These are phyloP conservation scores for Cucumis melo DNA, from an alignment of 306 rosid genomes.

Conservation along the genomic window DNA sequence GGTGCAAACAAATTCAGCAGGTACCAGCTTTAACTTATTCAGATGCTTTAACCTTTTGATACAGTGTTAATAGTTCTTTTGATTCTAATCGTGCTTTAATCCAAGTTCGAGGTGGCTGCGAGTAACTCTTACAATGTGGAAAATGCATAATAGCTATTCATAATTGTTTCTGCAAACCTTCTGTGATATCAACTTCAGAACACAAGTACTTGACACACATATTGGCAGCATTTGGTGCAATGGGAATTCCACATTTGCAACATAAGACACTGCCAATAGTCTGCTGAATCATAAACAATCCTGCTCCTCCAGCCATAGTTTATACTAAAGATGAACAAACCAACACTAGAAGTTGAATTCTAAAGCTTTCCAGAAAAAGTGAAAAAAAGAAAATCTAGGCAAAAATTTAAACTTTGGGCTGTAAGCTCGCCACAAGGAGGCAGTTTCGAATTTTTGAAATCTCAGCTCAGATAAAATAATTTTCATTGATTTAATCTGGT, in stretches of 20 bases:
- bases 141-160: constrained; percentile 25
- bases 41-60: constrained; percentile 40
- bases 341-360: background rate
- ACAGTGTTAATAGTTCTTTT: constrained; percentile 41
- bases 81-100: constrained; percentile 44
- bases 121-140: constrained; percentile 44
- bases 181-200: constrained; percentile 58
- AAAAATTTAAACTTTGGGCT: background rate
- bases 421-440: no score
- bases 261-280: constrained; percentile 41
- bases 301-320: constrained; percentile 34
- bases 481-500: no score
- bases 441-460: no score
- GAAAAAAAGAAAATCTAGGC: background rate
- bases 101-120: constrained; percentile 65
- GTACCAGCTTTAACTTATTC: constrained; percentile 29
- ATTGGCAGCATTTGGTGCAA: constrained; percentile 58
- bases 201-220: constrained; percentile 56
- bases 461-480: no score
- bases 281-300: constrained; percentile 45
- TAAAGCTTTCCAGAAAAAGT: background rate
- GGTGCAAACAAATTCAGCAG: constrained; percentile 41
- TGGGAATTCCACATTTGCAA: constrained; percentile 50
- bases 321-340: background rate
- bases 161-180: constrained; percentile 47